Evolutionary conservation across 768 basidiomycete species (phyloP).

Genomic region (Mycena maculata): DNA sequence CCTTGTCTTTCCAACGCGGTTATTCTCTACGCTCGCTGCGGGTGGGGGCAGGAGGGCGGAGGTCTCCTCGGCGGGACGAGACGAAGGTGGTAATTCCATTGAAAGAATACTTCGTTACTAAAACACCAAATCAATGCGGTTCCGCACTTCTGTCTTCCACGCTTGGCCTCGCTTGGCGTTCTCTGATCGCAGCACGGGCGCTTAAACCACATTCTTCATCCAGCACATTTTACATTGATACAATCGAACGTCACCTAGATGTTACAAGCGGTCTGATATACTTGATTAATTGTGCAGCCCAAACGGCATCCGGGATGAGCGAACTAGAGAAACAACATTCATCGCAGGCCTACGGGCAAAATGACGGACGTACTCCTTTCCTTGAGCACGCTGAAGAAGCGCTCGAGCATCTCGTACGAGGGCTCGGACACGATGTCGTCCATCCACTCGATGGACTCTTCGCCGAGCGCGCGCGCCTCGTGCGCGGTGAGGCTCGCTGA

Average conservation of each 20-base stretch:
- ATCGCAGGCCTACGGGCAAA: not conserved
- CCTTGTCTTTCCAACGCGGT: slow-evolving; percentile 1
- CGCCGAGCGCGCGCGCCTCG: slow-evolving; percentile 24
- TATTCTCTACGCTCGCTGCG: not conserved
- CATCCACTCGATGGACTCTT: slow-evolving; percentile 35
- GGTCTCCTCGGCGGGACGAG: slow-evolving; percentile 22
- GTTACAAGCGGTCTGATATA: too few species aligned
- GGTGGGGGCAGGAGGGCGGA: slow-evolving; percentile 22
- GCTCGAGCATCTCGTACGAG: slow-evolving; percentile 34
- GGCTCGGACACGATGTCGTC: slow-evolving; percentile 32
- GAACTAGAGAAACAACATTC: slow-evolving; percentile 14
- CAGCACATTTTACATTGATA: too few species aligned
- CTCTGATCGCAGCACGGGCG: too few species aligned
- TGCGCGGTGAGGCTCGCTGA: slow-evolving; percentile 26
- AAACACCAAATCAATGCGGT: too few species aligned
- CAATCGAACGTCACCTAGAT: not conserved
- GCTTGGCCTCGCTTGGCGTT: too few species aligned
- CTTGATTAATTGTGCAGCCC: not conserved
- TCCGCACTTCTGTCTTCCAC: too few species aligned
- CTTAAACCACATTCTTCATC: too few species aligned
- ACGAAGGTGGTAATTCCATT: too few species aligned
- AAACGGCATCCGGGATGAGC: slow-evolving; percentile 1
- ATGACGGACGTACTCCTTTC: slow-evolving; percentile 17
- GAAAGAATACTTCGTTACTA: too few species aligned
- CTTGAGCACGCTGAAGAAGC: slow-evolving; percentile 25